Percentiles rank a stretch among this genome's conserved stretches.
phyloP scores from a whole-genome alignment of 805 yeast species.

The Millerozyma miso region DNA sequence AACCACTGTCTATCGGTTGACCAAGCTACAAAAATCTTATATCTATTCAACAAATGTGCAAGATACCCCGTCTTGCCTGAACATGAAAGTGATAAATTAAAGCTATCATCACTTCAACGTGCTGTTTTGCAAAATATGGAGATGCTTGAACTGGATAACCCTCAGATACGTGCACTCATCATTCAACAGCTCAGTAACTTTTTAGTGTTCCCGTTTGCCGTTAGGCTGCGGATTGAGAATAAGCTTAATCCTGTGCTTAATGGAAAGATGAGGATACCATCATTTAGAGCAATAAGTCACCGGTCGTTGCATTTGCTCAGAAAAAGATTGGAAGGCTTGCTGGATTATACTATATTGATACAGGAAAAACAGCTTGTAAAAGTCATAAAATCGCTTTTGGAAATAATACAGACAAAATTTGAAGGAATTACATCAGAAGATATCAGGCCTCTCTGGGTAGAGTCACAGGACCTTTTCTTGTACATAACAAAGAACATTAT shows the following conservation, averaged over 20 bases:
- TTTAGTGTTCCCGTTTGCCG: slow-evolving; percentile 56
- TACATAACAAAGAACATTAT: slow-evolving; percentile 29
- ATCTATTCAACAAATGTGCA: slow-evolving; percentile 60
- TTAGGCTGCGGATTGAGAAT: slow-evolving; percentile 51
- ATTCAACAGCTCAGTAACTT: slow-evolving; percentile 53
- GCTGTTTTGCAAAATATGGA: slow-evolving; percentile 51
- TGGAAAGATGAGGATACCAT: slow-evolving; percentile 47
- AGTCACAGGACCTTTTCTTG: slow-evolving; percentile 41
- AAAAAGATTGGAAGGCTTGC: slow-evolving; percentile 28
- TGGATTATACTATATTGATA: slow-evolving; percentile 32
- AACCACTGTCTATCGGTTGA: slow-evolving; percentile 23
- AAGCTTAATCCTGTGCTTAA: slow-evolving; percentile 38
- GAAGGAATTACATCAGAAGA: slow-evolving; percentile 24
- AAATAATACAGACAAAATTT: slow-evolving; percentile 44
- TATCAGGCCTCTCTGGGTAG: slow-evolving; percentile 50
- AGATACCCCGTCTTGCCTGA: slow-evolving; percentile 71
- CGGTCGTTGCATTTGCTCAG: slow-evolving; percentile 40
- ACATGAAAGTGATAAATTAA: slow-evolving; percentile 45
- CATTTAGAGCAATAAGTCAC: slow-evolving; percentile 59
- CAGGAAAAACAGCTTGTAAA: slow-evolving; percentile 44
- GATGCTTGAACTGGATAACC: slow-evolving; percentile 23
- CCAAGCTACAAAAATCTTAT: slow-evolving; percentile 48
- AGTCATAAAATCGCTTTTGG: slow-evolving; percentile 47
- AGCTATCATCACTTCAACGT: slow-evolving; percentile 58
- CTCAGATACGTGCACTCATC: slow-evolving; percentile 39